phyloP scores from a whole-genome alignment of 345 rosid genomes.

The Bruguiera sexangula region DNA sequence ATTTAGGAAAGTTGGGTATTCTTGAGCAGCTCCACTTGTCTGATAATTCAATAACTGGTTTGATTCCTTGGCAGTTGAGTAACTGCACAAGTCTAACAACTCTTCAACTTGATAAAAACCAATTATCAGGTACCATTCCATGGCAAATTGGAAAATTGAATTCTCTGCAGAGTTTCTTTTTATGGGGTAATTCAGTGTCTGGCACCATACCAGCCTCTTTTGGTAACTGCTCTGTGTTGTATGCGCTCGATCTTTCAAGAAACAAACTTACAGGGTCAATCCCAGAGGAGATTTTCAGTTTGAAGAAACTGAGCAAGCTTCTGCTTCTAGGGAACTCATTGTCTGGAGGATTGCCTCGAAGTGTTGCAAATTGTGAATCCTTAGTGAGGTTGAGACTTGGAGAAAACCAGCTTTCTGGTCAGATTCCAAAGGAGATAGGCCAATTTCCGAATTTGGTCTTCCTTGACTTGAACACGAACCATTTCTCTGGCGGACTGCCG shows the following conservation, averaged over 20 bases:
- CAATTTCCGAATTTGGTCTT: slow-evolving; percentile 85
- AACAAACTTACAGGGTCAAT: slow-evolving; percentile 84
- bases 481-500: slow-evolving; percentile 75
- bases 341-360: slow-evolving; percentile 56
- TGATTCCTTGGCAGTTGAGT: slow-evolving; percentile 73
- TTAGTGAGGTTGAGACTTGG: slow-evolving; percentile 86
- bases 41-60: slow-evolving; percentile 66
- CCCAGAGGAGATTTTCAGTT: slow-evolving; percentile 74
- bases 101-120: slow-evolving; percentile 91
- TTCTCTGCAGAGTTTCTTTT: slow-evolving; percentile 74
- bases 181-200: slow-evolving; percentile 87
- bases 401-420: slow-evolving; percentile 89
- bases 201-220: slow-evolving; percentile 83
- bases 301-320: slow-evolving; percentile 91
- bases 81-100: slow-evolving; percentile 84
- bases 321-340: slow-evolving; percentile 87
- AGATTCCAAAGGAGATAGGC: slow-evolving; percentile 78
- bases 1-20: slow-evolving; percentile 62
- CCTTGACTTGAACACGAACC: slow-evolving; percentile 87
- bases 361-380: slow-evolving; percentile 70
- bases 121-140: slow-evolving; percentile 73
- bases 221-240: slow-evolving; percentile 77
- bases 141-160: slow-evolving; percentile 67
- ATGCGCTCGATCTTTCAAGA: slow-evolving; percentile 77
- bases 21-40: slow-evolving; percentile 96